Percentiles rank a stretch among this genome's conserved stretches.
These are phyloP conservation scores for Paecilomyces formosus DNA, from an alignment of 2,329 filamentous ascomycete species.

Conservation along the genomic window DNA sequence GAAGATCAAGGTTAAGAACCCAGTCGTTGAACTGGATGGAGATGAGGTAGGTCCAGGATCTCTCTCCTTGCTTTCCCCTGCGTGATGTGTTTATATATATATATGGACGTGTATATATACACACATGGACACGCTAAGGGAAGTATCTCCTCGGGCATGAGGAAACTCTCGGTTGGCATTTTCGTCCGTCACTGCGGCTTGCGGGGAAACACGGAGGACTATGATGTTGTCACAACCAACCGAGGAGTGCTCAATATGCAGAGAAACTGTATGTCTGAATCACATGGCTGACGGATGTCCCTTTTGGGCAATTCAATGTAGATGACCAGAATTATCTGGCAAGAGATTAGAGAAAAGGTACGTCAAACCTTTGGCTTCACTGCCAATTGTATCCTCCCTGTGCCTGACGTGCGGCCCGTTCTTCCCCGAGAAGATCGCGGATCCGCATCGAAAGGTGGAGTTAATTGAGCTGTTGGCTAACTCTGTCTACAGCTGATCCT, in stretches of 20 bases:
- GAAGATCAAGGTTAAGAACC: constrained; percentile 99
- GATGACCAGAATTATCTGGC: constrained; percentile 99
- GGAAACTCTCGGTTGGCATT: constrained; percentile 11
- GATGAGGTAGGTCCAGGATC: constrained; percentile 44
- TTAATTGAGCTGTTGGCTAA: constrained; percentile 1
- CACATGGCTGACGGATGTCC: constrained; percentile 14
- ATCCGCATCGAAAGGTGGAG: background rate
- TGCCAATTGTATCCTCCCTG: constrained; percentile 6
- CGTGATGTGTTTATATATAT: constrained; percentile 5
- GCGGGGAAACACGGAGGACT: constrained; percentile 26
- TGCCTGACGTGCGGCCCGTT: constrained; percentile 7
- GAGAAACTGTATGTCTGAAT: background rate
- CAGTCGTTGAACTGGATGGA: constrained; percentile 94
- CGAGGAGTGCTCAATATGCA: background rate
- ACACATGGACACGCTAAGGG: constrained; percentile 14
- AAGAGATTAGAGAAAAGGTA: constrained; percentile 94
- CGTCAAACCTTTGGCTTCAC: constrained; percentile 11
- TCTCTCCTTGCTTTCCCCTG: background rate
- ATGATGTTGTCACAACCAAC: constrained; percentile 15
- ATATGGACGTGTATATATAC: constrained; percentile 6
- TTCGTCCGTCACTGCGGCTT: constrained; percentile 16
- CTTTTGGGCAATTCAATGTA: constrained; percentile 25
- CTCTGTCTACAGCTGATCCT: constrained; percentile 63
- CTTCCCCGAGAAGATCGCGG: constrained; percentile 4
- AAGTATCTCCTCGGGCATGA: background rate